These are phyloP conservation scores for Citrullus mucosospermus DNA, from an alignment of 306 rosid species.

Conservation along the genomic window DNA sequence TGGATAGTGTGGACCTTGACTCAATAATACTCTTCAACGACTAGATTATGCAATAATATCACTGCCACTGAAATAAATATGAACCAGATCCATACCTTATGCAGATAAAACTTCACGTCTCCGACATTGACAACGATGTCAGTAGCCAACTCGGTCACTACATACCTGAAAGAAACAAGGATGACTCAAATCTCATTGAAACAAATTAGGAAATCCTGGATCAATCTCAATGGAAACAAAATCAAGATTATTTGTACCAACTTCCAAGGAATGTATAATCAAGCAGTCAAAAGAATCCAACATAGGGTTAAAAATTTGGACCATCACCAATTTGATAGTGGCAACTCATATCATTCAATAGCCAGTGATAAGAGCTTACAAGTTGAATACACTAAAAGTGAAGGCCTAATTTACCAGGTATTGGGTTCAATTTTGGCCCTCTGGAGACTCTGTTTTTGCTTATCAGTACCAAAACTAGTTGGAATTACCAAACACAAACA, in stretches of 20 bases:
- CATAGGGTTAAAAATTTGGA: background rate
- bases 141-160: constrained; percentile 63
- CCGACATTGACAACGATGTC: constrained; percentile 60
- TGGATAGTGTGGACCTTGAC: background rate
- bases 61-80: background rate
- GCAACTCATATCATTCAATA: background rate
- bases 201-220: background rate
- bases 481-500: background rate
- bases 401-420: background rate
- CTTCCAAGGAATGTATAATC: background rate
- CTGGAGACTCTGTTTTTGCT: background rate
- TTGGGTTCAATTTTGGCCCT: background rate
- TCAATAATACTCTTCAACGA: background rate
- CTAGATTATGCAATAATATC: background rate
- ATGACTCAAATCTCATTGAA: constrained; percentile 2
- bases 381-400: background rate
- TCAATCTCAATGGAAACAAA: background rate
- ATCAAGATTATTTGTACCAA: background rate
- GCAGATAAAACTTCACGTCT: constrained; percentile 67
- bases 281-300: background rate
- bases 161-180: constrained; percentile 40
- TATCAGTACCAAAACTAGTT: background rate
- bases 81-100: constrained; percentile 54
- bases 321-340: background rate
- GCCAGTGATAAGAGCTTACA: background rate